phyloP scores from a whole-genome alignment of 495 filamentous ascomycete genomes.

The Neohortaea acidophila region DNA sequence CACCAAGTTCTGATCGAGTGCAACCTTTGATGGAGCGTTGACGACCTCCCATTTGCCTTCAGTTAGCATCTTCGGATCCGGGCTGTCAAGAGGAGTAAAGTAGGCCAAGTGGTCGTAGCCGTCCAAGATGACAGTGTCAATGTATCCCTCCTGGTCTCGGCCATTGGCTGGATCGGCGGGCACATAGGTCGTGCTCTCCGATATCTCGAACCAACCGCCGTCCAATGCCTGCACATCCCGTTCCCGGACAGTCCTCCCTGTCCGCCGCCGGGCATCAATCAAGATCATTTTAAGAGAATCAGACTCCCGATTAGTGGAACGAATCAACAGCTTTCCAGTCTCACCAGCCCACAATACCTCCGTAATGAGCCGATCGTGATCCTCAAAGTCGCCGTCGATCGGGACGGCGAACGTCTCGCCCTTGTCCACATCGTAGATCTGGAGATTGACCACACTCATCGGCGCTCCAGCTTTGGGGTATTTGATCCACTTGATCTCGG shows the following conservation, averaged over 20 bases:
- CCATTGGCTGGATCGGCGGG: constrained; percentile 69
- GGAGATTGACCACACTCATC: constrained; percentile 74
- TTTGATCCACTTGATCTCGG: constrained; percentile 82
- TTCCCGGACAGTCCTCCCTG: constrained; percentile 59
- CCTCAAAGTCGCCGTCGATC: constrained; percentile 58
- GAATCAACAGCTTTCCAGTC: constrained; percentile 57
- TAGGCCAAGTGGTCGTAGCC: constrained; percentile 87
- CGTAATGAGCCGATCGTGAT: constrained; percentile 79
- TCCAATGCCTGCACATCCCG: constrained; percentile 67
- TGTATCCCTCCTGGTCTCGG: constrained; percentile 69
- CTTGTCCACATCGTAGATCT: constrained; percentile 77
- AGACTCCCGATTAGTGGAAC: constrained; percentile 88
- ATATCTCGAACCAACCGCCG: constrained; percentile 94
- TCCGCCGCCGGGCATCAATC: constrained; percentile 59
- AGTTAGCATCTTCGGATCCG: constrained; percentile 68
- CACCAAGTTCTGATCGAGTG: constrained; percentile 65
- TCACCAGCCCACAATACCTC: constrained; percentile 80
- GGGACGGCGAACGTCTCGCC: constrained; percentile 65
- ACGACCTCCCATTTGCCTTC: constrained; percentile 90
- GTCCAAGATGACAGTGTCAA: constrained; percentile 78
- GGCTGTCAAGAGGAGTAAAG: constrained; percentile 78
- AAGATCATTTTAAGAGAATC: constrained; percentile 75
- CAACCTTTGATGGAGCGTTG: constrained; percentile 72
- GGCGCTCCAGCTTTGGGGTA: constrained; percentile 93
- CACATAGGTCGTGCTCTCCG: constrained; percentile 70